These are phyloP conservation scores for Aspergillus avenaceus DNA, from an alignment of 495 filamentous ascomycete species.

Conservation along the genomic window DNA sequence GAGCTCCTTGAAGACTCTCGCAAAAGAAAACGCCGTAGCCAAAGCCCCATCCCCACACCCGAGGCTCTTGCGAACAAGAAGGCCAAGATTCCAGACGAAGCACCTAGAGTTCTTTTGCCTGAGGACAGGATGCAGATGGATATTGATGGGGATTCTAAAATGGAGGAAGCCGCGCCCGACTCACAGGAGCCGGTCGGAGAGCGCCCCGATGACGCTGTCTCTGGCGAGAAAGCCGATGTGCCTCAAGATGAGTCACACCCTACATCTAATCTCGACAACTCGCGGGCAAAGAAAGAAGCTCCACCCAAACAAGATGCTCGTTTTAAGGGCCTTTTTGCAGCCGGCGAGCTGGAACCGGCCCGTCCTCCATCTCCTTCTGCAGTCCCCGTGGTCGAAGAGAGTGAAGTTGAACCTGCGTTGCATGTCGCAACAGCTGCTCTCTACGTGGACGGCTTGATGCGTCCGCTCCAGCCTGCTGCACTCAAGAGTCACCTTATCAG, in stretches of 20 bases:
- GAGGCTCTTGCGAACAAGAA: slow-evolving; percentile 42
- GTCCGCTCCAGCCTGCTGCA: slow-evolving; percentile 64
- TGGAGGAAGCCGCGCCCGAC: neutral
- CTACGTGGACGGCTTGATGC: slow-evolving; percentile 89
- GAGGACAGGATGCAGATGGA: slow-evolving; percentile 19
- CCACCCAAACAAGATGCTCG: slow-evolving; percentile 38
- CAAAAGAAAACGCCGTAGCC: slow-evolving; percentile 72
- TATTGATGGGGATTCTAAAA: slow-evolving; percentile 9
- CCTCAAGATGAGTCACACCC: neutral
- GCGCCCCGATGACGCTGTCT: neutral
- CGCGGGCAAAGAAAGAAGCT: slow-evolving; percentile 10
- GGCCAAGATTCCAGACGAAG: slow-evolving; percentile 31
- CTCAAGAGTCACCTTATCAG: slow-evolving; percentile 64
- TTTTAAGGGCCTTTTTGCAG: slow-evolving; percentile 54
- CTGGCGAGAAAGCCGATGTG: neutral
- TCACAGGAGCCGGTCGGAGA: slow-evolving; percentile 9
- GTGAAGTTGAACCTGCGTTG: slow-evolving; percentile 57
- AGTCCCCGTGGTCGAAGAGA: slow-evolving; percentile 38
- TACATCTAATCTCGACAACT: slow-evolving; percentile 1
- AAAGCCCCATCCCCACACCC: slow-evolving; percentile 58
- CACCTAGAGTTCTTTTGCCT: slow-evolving; percentile 23
- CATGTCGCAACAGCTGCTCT: slow-evolving; percentile 82
- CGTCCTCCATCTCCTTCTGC: slow-evolving; percentile 17
- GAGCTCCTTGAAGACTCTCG: slow-evolving; percentile 53
- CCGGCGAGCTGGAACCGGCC: slow-evolving; percentile 15